Evolutionary conservation across 2,329 filamentous ascomycete species (phyloP), one percentile per base, ranked within the genome.

Genomic region (Leptodontidium sp.): DNA sequence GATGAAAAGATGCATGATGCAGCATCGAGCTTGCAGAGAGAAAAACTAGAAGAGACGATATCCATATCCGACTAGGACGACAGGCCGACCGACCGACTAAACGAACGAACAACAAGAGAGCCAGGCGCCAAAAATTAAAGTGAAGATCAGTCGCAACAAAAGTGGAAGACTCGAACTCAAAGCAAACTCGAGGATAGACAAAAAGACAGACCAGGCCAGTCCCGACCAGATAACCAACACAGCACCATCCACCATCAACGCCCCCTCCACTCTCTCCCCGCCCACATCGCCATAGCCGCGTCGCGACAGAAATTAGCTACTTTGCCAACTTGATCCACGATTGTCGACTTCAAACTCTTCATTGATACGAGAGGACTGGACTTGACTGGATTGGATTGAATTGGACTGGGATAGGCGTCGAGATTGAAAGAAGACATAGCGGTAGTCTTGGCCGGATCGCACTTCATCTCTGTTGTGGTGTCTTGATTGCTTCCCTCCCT

Each of bases 241-340:
- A 14, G 21, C 6, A 45, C n/a, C 21, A 12, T 59, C 38, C 38
- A 59, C 21, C 21, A 15, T 38, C 38, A 49, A n/a, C 15, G 15
- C 6, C 1, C 38, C 38, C 38, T 40, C 38, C 38, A 40, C 38
- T 40, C 9, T 8, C 38, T 40, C 9, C 2, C 35, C 55, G 21
- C 57, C 21, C 38, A 59, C 57, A 43, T 59, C 35, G 38, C 57
- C 45, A 15, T 43, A 59, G 57, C 57, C 57, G 57, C 57, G 57
- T 59, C 57, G 57, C 57, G 21, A 59, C 29, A 45, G 11, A 59
- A 58, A 43, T 26, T 45, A 59, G n/a, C 21, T 40, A 59, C 57
- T 26, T 17, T 14, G 35, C 38, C 57, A 17, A 59, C 38, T 26
- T 40, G 57, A 59, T 35, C 57, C 57, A 59, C 57, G 57, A 59